Evolutionary conservation across 2,329 filamentous ascomycete species (phyloP), one percentile per base, ranked within the genome.

Genomic region (Grosmannia clavigera): DNA sequence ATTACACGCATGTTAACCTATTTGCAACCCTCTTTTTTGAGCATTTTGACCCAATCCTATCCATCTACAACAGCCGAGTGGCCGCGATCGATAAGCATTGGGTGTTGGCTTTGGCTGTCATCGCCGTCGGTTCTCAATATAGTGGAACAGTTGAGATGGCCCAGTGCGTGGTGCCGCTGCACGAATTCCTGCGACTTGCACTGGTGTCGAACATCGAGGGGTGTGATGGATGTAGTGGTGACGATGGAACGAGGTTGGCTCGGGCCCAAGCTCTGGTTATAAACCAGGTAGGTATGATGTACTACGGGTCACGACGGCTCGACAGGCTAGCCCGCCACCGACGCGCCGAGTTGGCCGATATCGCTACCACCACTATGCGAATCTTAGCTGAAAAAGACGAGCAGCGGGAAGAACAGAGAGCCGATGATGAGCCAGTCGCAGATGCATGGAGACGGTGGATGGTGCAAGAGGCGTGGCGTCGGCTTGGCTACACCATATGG

Each of bases 11-110:
- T 1, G 57, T 72, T 40, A 66, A 71, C 50, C 64, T 68, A n/a
- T 72, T 71, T 46, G 62, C 69, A 29, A 65, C 61, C 5, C 65
- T 73, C 0, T 73, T 68, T 54, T 71, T 71, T 58, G 64, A 68
- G 19, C 63, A 71, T 38, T 71, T 73, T 50, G 65, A 70, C 58
- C 64, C 66, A 0, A 67, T 70, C 6, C 48, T 73, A 5, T 68
- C 71, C 2, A 67, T 73, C 19, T 65, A 71, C 0, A 67, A 72
- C 40, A 53, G 61, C 9, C 61, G 40, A 0, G 14, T 62, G 2
- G 56, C 60, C 0, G 58, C 61, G 3, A 7, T 64, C 0, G 64
- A 66, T 1, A 58, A 64, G 0, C 57, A 61, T 14, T 69, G 66
- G 68, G 40, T 65, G 3, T 57, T 69, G 10, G 59, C 66, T 1